A percentile compares a stretch with the other conserved stretches of the same genome.
Conservation (phyloP, 345 rosid genomes). For the Streptanthus diversifolius region DNA sequence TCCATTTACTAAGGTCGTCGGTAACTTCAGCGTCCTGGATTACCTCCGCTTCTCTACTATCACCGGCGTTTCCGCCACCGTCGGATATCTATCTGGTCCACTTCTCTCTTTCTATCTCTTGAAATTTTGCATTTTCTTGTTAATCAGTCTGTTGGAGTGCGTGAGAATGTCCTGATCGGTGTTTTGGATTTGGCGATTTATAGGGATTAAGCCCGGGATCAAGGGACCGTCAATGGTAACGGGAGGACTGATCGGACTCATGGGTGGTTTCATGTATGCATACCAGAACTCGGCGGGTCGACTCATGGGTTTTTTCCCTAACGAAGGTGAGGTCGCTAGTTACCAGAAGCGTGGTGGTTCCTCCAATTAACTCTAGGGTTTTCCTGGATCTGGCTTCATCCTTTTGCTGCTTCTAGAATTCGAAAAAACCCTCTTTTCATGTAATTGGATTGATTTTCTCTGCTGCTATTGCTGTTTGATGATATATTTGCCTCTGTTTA, state of each 20-base stretch:
- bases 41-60: constrained; percentile 72
- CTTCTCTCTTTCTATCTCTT: background rate
- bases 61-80: constrained; percentile 87
- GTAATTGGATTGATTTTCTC: background rate
- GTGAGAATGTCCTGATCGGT: constrained; percentile 5
- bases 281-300: constrained; percentile 97
- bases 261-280: constrained; percentile 99
- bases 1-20: constrained; percentile 72
- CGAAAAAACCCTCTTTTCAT: background rate
- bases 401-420: background rate
- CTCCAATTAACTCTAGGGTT: constrained; percentile 15
- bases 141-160: background rate
- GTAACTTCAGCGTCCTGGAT: constrained; percentile 76
- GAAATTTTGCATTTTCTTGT: background rate
- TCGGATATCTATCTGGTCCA: constrained; percentile 85
- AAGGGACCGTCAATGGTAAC: constrained; percentile 98
- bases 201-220: constrained; percentile 88
- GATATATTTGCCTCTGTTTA: constrained; percentile 19
- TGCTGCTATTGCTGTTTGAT: background rate
- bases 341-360: constrained; percentile 54
- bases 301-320: constrained; percentile 93
- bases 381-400: background rate
- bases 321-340: constrained; percentile 76
- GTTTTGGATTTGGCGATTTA: background rate
- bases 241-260: constrained; percentile 86